These are phyloP conservation scores for Amniculicola lignicola DNA, from an alignment of 495 filamentous ascomycete genomes.

Conservation along the genomic window DNA sequence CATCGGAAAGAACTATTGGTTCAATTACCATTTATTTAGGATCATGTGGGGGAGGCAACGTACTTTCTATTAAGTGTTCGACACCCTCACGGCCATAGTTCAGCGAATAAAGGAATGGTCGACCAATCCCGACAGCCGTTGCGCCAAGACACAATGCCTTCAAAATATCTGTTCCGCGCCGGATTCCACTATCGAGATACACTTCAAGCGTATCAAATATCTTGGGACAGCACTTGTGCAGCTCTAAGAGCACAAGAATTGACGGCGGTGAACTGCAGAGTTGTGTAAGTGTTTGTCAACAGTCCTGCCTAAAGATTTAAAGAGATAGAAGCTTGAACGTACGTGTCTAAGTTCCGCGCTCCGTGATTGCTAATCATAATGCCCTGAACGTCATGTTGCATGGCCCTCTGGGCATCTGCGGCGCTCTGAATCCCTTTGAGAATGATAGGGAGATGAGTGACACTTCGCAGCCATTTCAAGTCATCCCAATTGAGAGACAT, in stretches of 20 bases:
- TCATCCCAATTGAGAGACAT: slow-evolving; percentile 84
- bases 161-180: slow-evolving; percentile 87
- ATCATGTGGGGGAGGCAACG: background rate
- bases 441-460: slow-evolving; percentile 92
- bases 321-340: background rate
- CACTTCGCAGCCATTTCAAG: slow-evolving; percentile 84
- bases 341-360: slow-evolving; percentile 79
- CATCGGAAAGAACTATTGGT: slow-evolving; percentile 15
- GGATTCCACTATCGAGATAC: slow-evolving; percentile 83
- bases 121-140: slow-evolving; percentile 86
- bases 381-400: slow-evolving; percentile 78
- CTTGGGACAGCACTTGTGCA: slow-evolving; percentile 6
- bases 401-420: slow-evolving; percentile 83
- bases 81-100: slow-evolving; percentile 17
- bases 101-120: slow-evolving; percentile 76
- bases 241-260: slow-evolving; percentile 10
- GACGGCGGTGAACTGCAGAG: background rate
- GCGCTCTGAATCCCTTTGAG: slow-evolving; percentile 94
- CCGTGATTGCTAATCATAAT: slow-evolving; percentile 97
- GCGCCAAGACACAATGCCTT: slow-evolving; percentile 93
- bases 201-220: slow-evolving; percentile 19
- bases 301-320: background rate
- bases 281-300: background rate
- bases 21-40: background rate
- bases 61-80: slow-evolving; percentile 23